Evolutionary conservation across 2,329 filamentous ascomycete species (phyloP), one percentile per base, ranked within the genome.

Genomic region (Cordyceps cicadae): DNA sequence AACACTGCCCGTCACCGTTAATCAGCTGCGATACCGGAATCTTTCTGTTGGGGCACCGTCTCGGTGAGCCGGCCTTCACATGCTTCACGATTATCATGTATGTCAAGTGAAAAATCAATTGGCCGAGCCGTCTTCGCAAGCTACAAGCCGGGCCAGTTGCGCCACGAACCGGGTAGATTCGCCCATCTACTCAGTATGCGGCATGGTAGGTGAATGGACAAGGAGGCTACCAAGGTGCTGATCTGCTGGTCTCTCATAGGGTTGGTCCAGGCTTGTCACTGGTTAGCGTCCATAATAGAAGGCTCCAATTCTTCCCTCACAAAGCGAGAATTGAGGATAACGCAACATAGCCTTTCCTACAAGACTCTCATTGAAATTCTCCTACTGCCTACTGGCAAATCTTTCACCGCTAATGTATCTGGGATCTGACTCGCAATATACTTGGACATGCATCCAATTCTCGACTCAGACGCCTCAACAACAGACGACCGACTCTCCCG

Each of bases 11-110:
- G 74, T 89, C 84, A 80, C 79, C 81, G 71, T 96, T 91, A 75
- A 96, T 96, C 66, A 90, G 89, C 65, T 77, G 85, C 62, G 92
- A 96, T 69, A 90, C 86, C 64, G 92, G 90, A 77, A 93, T 95
- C 65, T 84, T 74, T 83, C 87, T 89, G 50, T 59, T 48, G 57
- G 57, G 46, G 37, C 26, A 32, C 19, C 17, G 11, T 46, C 34
- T 45, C 21, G 5, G 19, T 48, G 39, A 48, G 57, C 11, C 14
- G 21, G 7, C 37, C 50, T 59, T 59, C 57, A 59, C 57, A 54
- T 59, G 57, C 57, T 46, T 12, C n/a, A 46, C n/a, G 11, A 8
- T 43, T 12, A 3, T 56, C 5, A 12, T 48, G 37, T 3, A 3
- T 34, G 24, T n/a, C 37, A 19, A 26, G 15, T 29, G 3, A 54